Evolutionary conservation across 2,329 filamentous ascomycete genomes (phyloP).

Genomic region (Aspergillus phoenicis): DNA sequence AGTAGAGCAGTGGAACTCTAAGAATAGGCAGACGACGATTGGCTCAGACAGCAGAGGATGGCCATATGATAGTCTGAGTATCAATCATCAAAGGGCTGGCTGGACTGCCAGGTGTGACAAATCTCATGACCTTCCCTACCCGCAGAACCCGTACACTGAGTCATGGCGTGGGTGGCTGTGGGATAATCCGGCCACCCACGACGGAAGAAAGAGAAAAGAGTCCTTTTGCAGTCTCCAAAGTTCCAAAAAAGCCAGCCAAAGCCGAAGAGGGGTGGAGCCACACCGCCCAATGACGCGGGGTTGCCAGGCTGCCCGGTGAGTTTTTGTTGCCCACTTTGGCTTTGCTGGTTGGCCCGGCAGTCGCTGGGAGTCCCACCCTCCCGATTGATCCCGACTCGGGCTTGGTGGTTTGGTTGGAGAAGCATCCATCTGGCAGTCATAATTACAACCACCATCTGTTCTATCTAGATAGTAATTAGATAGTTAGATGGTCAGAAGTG

Average conservation of each 20-base stretch:
- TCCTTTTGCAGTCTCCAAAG: neutral
- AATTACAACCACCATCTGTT: neutral
- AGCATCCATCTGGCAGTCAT: neutral
- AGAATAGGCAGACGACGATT: neutral
- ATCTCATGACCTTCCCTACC: constrained; percentile 7
- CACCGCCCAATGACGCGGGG: constrained; percentile 5
- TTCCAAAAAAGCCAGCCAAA: neutral
- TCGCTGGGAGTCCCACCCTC: neutral
- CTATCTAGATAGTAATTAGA: neutral
- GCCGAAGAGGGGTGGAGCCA: constrained; percentile 4
- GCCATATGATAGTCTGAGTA: neutral
- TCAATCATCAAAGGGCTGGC: neutral
- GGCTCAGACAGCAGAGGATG: neutral
- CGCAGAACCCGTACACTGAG: neutral
- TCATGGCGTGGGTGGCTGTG: constrained; percentile 10
- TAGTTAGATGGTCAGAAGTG: neutral
- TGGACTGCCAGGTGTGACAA: neutral
- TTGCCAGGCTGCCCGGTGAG: constrained; percentile 1
- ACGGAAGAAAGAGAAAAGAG: neutral
- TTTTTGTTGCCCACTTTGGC: neutral
- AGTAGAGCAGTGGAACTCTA: neutral
- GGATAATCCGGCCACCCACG: neutral
- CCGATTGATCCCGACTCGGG: neutral
- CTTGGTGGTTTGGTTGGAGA: neutral
- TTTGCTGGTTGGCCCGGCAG: constrained; percentile 1